A percentile compares a stretch with the other conserved stretches of the same genome.
Evolutionary conservation across 495 filamentous ascomycete genomes (phyloP).

Genomic region (Lophium mytilinum): DNA sequence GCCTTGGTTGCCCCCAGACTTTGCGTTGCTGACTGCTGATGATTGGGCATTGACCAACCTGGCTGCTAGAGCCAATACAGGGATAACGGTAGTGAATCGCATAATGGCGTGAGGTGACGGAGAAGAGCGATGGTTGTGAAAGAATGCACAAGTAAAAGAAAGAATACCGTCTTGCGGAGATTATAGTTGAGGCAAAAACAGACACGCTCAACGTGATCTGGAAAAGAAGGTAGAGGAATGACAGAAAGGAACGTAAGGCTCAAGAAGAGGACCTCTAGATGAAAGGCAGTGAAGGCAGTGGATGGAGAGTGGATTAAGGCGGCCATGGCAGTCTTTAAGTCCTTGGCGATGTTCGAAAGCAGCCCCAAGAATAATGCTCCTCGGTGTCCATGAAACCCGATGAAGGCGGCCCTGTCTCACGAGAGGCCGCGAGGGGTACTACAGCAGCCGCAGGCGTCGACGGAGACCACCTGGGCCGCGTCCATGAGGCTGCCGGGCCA

Average conservation of each 20-base stretch:
- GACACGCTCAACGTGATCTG: slow-evolving; percentile 29
- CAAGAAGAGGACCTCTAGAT: slow-evolving; percentile 10
- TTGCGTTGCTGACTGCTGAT: slow-evolving; percentile 4
- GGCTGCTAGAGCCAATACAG: slow-evolving; percentile 20
- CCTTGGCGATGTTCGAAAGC: slow-evolving; percentile 19
- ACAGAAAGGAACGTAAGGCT: slow-evolving; percentile 29
- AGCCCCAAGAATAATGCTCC: slow-evolving; percentile 15
- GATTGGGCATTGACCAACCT: slow-evolving; percentile 19
- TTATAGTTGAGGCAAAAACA: slow-evolving; percentile 19
- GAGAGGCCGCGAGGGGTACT: slow-evolving; percentile 7
- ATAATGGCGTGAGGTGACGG: slow-evolving; percentile 5
- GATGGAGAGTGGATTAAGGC: slow-evolving; percentile 15
- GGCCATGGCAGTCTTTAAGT: slow-evolving; percentile 14
- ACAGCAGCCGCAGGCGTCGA: slow-evolving; percentile 14
- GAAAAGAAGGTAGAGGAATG: slow-evolving; percentile 20
- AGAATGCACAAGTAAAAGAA: slow-evolving; percentile 14
- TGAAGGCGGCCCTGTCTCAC: slow-evolving; percentile 26
- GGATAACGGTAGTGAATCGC: slow-evolving; percentile 19
- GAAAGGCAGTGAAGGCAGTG: slow-evolving; percentile 20
- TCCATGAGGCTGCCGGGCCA: slow-evolving; percentile 2
- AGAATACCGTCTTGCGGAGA: slow-evolving; percentile 24
- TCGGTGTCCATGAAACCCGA: slow-evolving; percentile 25
- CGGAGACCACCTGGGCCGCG: slow-evolving; percentile 10
- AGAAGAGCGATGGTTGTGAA: neutral
- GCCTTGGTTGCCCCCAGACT: slow-evolving; percentile 1